Evolutionary conservation across 805 yeast genomes (phyloP), one percentile per base, ranked within the genome.

Genomic region (Saccharomyces jurei): DNA sequence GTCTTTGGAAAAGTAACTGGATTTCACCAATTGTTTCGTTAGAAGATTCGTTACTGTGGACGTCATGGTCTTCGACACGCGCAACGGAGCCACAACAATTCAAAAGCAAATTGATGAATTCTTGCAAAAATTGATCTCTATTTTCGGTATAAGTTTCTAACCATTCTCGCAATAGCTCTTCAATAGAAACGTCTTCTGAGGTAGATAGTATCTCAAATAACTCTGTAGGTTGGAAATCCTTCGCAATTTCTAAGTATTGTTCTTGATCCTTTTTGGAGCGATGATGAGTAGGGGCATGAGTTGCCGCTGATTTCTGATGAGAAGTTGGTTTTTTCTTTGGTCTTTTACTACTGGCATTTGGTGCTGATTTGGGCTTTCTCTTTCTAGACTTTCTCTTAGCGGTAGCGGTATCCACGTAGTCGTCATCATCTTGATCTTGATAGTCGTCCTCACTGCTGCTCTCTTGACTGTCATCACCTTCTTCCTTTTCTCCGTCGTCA

Each of bases 41-140:
- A 0, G 94, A 87, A 6, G 87, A 80, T 46, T 86, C 90, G 52
- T 79, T 74, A 62, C 83, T 84, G 26, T 74, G 75, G 50, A 89
- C 83, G 66, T 90, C 97, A 67, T 91, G 96, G 28, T 81, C 80
- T 56, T 83, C 84, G 9, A 88, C 79, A 27, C 79, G 80, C 1
- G 82, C 75, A 22, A 81, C 75, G 50, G 90, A 84, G 0, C 96
- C 96, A 65, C 88, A 82, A 50, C 83, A 74, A 55, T 90, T 75
- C 46, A 91, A 71, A 0, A 88, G 60, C 50, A 89, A 74, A 67
- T 91, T 90, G 47, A 90, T 71, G 51, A 90, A 69, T 41, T 80
- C 81, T 48, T 82, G 79, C 51, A 87, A 69, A 1, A 90, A 83
- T 13, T 65, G 65, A 53, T 74, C 73, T 50, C 74, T 68, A 54